phyloP scores from a whole-genome alignment of 768 basidiomycete species.

The Leccinellum albellum region DNA sequence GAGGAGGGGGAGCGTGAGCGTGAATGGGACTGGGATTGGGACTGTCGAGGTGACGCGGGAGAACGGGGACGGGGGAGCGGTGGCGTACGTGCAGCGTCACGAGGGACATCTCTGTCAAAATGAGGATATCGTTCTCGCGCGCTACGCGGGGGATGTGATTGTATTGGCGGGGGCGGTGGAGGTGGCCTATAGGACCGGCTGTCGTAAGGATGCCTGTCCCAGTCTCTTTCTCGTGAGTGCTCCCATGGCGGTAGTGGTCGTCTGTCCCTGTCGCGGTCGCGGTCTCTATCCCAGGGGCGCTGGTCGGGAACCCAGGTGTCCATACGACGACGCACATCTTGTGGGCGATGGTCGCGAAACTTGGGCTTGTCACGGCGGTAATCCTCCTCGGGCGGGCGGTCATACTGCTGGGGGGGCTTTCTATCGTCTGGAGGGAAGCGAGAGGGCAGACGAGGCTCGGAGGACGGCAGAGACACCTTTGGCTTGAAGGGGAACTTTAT shows the following conservation, averaged over 20 bases:
- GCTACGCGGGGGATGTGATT: slow-evolving; percentile 13
- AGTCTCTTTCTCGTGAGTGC: slow-evolving; percentile 20
- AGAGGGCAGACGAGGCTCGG: slow-evolving; percentile 30
- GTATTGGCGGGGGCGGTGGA: slow-evolving; percentile 5
- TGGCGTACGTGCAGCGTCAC: slow-evolving; percentile 21
- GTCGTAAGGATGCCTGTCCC: slow-evolving; percentile 22
- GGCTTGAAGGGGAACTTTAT: slow-evolving; percentile 78
- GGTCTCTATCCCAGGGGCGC: slow-evolving; percentile 22
- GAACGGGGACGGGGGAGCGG: slow-evolving; percentile 21
- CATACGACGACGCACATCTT: slow-evolving; percentile 22
- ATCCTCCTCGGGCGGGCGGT: slow-evolving; percentile 46
- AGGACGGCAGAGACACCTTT: slow-evolving; percentile 9
- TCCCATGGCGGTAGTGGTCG: slow-evolving; percentile 21
- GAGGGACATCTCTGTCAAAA: slow-evolving; percentile 21
- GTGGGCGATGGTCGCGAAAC: slow-evolving; percentile 21
- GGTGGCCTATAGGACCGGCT: slow-evolving; percentile 17
- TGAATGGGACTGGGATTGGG: slow-evolving; percentile 38
- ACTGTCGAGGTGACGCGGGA: slow-evolving; percentile 20
- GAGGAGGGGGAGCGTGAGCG: slow-evolving; percentile 38
- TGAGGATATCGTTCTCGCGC: slow-evolving; percentile 22
- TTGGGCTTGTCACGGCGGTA: slow-evolving; percentile 31
- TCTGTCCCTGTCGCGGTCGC: slow-evolving; percentile 28
- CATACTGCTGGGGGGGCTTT: slow-evolving; percentile 29
- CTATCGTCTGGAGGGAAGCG: slow-evolving; percentile 29
- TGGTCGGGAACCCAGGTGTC: slow-evolving; percentile 28